Evolutionary conservation across 305 asterid genomes (phyloP).

Genomic region (Plantago lanceolata): DNA sequence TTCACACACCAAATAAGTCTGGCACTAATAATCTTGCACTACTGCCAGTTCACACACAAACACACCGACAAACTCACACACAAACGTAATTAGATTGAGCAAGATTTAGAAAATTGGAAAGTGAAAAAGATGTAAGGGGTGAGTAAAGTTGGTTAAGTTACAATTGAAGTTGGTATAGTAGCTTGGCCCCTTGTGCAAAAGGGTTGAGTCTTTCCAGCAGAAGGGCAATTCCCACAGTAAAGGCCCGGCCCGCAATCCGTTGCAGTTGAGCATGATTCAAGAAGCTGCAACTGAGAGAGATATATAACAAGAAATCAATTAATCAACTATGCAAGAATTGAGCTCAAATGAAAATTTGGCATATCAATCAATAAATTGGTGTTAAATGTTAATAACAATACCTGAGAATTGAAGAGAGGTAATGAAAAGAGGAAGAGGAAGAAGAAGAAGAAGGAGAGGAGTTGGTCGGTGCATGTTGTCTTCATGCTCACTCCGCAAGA

Average conservation of each 20-base stretch:
- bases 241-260: conserved; percentile 74
- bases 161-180: conserved; percentile 62
- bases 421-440: conserved; percentile 17
- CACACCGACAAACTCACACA: background rate
- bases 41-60: too few relatives aligned
- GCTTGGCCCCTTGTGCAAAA: conserved; percentile 89
- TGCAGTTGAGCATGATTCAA: conserved; percentile 61
- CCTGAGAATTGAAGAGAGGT: conserved; percentile 57
- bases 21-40: too few relatives aligned
- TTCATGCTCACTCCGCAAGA: conserved; percentile 39
- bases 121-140: background rate
- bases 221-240: conserved; percentile 84
- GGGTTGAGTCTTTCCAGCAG: conserved; percentile 62
- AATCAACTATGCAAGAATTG: conserved; percentile 18
- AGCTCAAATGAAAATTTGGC: conserved; percentile 17
- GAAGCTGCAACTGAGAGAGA: conserved; percentile 48
- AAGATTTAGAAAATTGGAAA: conserved; percentile 3
- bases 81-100: conserved; percentile 1
- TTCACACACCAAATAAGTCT: too few relatives aligned
- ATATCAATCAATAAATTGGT: background rate
- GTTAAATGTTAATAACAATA: too few relatives aligned
- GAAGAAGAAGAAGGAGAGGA: conserved; percentile 18
- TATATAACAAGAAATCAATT: conserved; percentile 1
- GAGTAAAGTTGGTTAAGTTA: conserved; percentile 30
- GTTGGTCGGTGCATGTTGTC: conserved; percentile 25